These are phyloP conservation scores for Solanum dulcamara DNA, from an alignment of 257 asterid genomes.

Conservation along the genomic window DNA sequence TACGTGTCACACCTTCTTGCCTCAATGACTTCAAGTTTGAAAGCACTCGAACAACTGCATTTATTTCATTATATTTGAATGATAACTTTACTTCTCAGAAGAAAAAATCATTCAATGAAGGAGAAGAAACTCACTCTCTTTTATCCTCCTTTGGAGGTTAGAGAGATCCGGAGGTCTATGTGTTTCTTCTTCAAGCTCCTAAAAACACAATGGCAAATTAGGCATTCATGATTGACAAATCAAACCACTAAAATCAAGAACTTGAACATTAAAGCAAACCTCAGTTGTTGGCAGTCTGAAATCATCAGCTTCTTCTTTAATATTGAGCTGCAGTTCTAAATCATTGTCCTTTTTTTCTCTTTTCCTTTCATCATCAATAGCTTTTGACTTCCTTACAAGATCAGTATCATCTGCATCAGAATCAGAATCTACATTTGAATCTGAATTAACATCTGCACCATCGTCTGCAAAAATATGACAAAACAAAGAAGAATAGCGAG, in stretches of 20 bases:
- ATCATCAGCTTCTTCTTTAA: conserved; percentile 50
- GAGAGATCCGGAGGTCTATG: conserved; percentile 72
- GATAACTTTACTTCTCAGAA: not conserved
- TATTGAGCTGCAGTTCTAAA: conserved; percentile 47
- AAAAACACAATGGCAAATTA: not conserved
- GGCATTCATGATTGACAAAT: not conserved
- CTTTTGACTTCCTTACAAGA: conserved; percentile 38
- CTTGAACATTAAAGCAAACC: conserved; percentile 21
- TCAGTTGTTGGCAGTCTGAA: conserved; percentile 68
- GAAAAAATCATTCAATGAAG: not conserved
- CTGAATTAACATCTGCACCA: conserved; percentile 8
- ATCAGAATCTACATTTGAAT: conserved; percentile 33
- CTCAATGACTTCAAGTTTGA: conserved; percentile 66
- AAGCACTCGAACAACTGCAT: conserved; percentile 79
- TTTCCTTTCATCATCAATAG: conserved; percentile 36
- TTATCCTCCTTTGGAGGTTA: conserved; percentile 67
- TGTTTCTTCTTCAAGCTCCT: conserved; percentile 89
- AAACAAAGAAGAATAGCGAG: not conserved
- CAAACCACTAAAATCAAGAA: not conserved
- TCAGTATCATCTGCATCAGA: conserved; percentile 47
- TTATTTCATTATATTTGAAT: conserved; percentile 4
- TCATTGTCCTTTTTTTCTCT: conserved; percentile 35
- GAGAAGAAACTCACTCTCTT: conserved; percentile 50
- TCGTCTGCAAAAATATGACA: not conserved
- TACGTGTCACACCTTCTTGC: conserved; percentile 71